These are phyloP conservation scores for Acacia acuminata DNA, from an alignment of 306 rosid genomes.

Conservation along the genomic window DNA sequence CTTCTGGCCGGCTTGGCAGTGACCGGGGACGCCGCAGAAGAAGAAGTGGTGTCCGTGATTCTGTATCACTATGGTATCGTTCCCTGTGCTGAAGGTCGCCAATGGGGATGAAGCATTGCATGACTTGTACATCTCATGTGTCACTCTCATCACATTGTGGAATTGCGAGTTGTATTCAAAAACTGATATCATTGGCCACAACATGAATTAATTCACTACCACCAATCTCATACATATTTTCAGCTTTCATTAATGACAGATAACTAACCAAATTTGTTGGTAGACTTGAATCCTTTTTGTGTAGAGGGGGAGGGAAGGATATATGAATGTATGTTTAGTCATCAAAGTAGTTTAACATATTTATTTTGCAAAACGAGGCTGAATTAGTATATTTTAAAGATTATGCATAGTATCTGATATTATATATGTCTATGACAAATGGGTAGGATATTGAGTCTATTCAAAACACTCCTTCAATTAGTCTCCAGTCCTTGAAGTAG, in stretches of 20 bases:
- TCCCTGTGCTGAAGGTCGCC: conserved; percentile 70
- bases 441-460: background rate
- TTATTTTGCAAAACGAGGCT: background rate
- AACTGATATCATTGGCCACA: conserved; percentile 35
- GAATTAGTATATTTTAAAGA: background rate
- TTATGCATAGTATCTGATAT: too few species aligned
- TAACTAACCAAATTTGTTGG: background rate
- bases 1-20: conserved; percentile 86
- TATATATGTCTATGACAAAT: background rate
- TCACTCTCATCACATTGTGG: conserved; percentile 87
- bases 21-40: conserved; percentile 95
- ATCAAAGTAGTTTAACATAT: background rate
- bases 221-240: background rate
- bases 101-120: conserved; percentile 76
- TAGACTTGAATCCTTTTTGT: background rate
- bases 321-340: background rate
- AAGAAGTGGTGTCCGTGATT: conserved; percentile 80
- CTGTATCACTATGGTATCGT: conserved; percentile 62
- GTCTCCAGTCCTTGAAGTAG: too few species aligned
- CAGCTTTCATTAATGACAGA: background rate
- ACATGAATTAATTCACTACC: background rate
- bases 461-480: too few species aligned
- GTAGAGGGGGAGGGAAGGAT: background rate
- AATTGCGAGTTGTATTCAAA: conserved; percentile 72
- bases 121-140: conserved; percentile 85